Percentiles rank a stretch among this genome's conserved stretches.
Conservation (phyloP, 2,329 filamentous ascomycete species). For the Calonectria leucothoes region DNA sequence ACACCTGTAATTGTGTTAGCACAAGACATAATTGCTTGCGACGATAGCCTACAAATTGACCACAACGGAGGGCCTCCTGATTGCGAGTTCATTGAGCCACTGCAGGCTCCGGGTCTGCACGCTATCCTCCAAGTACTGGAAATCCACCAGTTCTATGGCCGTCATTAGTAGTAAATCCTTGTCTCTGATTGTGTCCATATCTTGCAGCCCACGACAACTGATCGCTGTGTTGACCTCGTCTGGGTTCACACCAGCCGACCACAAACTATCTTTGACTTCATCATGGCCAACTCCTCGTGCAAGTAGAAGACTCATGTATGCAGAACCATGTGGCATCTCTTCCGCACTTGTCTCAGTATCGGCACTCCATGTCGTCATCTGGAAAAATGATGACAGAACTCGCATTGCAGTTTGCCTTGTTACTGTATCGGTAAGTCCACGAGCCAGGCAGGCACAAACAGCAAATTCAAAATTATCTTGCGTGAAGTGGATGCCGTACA, state of each 20-base stretch:
- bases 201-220: constrained; percentile 39
- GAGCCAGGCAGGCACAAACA: constrained; percentile 71
- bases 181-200: constrained; percentile 63
- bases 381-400: constrained; percentile 71
- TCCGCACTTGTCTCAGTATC: constrained; percentile 23
- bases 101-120: constrained; percentile 69
- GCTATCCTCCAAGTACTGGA: constrained; percentile 71
- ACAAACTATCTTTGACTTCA: constrained; percentile 72
- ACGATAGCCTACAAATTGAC: constrained; percentile 64
- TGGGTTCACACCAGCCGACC: constrained; percentile 67
- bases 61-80: constrained; percentile 66
- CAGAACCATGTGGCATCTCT: constrained; percentile 53
- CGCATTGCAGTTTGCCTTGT: constrained; percentile 70
- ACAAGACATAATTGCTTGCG: too few relatives aligned
- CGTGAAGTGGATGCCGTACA: constrained; percentile 74
- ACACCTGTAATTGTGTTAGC: constrained; percentile 52
- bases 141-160: constrained; percentile 74
- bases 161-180: constrained; percentile 72
- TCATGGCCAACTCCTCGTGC: constrained; percentile 66
- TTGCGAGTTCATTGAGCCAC: constrained; percentile 70
- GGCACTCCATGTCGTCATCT: constrained; percentile 46
- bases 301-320: constrained; percentile 71
- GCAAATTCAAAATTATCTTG: constrained; percentile 75
- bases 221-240: constrained; percentile 44
- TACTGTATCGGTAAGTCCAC: constrained; percentile 71